Evolutionary conservation across 108 stramenopile genomes (phyloP).

Genomic region (Nitzschia sp.): DNA sequence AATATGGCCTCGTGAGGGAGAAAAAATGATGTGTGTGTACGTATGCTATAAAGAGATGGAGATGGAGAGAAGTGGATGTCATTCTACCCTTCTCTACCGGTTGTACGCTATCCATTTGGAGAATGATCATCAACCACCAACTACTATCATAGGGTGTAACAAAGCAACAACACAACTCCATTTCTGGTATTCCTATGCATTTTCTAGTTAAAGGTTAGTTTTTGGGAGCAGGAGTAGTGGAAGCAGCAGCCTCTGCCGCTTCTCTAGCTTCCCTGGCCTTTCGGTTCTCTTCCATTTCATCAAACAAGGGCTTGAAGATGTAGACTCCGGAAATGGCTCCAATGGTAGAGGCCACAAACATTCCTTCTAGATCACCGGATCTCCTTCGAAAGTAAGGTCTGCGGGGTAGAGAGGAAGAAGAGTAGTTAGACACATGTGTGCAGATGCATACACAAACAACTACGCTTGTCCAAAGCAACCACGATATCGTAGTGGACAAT

Average conservation of each 20-base stretch:
- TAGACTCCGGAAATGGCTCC: constrained; percentile 35
- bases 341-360: constrained; percentile 34
- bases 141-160: too few species aligned
- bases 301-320: constrained; percentile 41
- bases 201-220: too few species aligned
- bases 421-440: neutral
- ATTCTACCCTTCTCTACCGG: too few species aligned
- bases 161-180: too few species aligned
- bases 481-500: too few species aligned
- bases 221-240: neutral
- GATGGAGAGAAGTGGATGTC: too few species aligned
- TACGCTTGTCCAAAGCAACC: too few species aligned
- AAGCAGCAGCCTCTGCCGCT: constrained; percentile 21
- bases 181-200: too few species aligned
- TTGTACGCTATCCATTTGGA: too few species aligned
- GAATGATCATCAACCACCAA: too few species aligned
- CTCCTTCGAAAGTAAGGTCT: constrained; percentile 44
- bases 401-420: neutral
- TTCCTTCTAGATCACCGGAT: constrained; percentile 36
- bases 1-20: constrained; percentile 1
- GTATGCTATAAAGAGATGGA: neutral
- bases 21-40: neutral
- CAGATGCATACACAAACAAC: neutral
- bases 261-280: constrained; percentile 25
- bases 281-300: constrained; percentile 34